Base-by-base conservation (phyloP, 768 basidiomycete genomes). In the Pleurotus pulmonarius region DNA sequence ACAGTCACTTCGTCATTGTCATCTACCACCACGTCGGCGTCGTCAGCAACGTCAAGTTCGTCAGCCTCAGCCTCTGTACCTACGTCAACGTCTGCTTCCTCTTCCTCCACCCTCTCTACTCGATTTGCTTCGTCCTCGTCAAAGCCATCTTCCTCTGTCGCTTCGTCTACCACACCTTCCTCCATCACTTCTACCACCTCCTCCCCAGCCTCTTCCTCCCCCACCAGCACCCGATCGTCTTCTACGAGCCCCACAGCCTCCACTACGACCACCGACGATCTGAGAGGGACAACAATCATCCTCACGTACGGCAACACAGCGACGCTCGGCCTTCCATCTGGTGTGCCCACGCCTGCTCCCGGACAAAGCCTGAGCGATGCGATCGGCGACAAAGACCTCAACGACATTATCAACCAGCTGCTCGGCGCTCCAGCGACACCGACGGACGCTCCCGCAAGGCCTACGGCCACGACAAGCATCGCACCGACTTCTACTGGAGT, bases 1-100 rank as follows among this genome's bases (percentile, higher is more conserved):
- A 34, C 29, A 8, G 29, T 34, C 29, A 34, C 29, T 34, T 34
- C 29, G 9, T 44, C 43, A 7, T 34, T 18, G 15, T 18, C 48
- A 9, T 8, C 48, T 11, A 49, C 48, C 16, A 49, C 49, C 16
- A 58, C 61, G 39, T 47, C 57, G 46, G 62, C 56, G 15, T 57
- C 61, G 29, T 34, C 29, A 11, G 9, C 4, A 34, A 34, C 29
- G 0, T 34, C 29, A 34, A 34, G 29, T 34, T 67, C 66, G 22
- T n/a, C 51, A 9, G 54, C 64, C 40, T 57, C 65, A 40, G 63
- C 61, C 54, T 72, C 73, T 15, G 70, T 63, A 46, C 63, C 63
- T 29, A 64, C 67, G 16, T 59, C 60, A 24, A 56, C 60, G 1
- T 66, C 69, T 13, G 59, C 53, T 20, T 60, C 67, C 40, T 60